Conservation (phyloP, 2,329 filamentous ascomycete genomes). For the Botrytis sinoallii region DNA sequence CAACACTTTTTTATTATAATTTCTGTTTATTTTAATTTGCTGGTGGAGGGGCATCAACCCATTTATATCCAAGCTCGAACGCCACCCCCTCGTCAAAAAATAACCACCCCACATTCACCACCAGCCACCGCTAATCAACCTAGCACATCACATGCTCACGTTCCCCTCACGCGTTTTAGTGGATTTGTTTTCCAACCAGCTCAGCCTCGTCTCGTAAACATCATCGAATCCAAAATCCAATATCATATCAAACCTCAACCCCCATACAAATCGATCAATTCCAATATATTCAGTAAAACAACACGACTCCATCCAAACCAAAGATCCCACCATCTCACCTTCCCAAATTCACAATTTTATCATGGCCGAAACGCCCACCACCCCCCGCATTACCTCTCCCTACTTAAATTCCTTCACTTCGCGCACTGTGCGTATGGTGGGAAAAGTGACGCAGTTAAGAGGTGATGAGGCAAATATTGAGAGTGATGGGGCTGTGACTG, state of each 20-base stretch:
- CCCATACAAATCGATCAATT: background rate
- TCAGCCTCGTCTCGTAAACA: slow-evolving; percentile 4
- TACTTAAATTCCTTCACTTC: slow-evolving; percentile 75
- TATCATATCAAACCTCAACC: background rate
- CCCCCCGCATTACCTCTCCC: slow-evolving; percentile 77
- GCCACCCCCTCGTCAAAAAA: background rate
- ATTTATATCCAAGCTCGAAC: background rate
- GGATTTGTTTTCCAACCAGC: background rate
- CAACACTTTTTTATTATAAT: background rate
- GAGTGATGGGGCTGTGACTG: slow-evolving; percentile 71
- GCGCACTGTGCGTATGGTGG: slow-evolving; percentile 78
- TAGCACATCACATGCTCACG: background rate
- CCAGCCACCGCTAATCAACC: background rate
- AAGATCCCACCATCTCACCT: background rate
- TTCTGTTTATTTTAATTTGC: background rate
- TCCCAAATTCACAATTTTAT: background rate
- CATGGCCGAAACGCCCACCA: slow-evolving; percentile 41
- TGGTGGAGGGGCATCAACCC: background rate
- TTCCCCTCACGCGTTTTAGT: background rate
- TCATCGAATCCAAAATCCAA: background rate
- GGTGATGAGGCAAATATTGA: slow-evolving; percentile 80
- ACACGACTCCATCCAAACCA: background rate
- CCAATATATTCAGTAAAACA: background rate
- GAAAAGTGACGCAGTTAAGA: slow-evolving; percentile 77
- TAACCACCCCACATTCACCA: background rate